Base-by-base conservation (phyloP, 2,329 filamentous ascomycete species). In the Hypoxylon sp. region DNA sequence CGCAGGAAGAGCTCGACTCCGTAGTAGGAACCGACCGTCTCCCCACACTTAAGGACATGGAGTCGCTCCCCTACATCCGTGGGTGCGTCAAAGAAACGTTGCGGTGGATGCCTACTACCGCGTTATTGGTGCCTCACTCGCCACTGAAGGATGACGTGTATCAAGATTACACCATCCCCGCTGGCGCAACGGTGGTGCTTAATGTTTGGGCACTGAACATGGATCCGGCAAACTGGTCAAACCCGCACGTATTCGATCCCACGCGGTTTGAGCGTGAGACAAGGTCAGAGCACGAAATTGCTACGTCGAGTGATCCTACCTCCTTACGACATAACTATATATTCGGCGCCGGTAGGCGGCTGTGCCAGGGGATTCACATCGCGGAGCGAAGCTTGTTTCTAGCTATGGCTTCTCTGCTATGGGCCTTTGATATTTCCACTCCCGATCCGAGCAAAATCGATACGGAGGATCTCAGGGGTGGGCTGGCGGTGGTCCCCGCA, bases 351-450 rank as follows among this genome's bases (percentile, higher is more conserved):
- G 70, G 72, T 0, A 56, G 72, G 24, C 68, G 72, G 1, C 81
- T 88, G 31, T 90, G 87, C 72, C 86, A 83, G 0, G 87, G 52
- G 0, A 71, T 56, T 37, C 71, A 71, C 35, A 65, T 76, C 4
- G 70, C 66, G n/a, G 76, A 77, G 29, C 37, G 70, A 9, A 77
- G 72, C 58, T 67, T 81, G 8, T 57, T 70, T 19, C 73, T 77
- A 14, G 70, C 79, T 35, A 76, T 81, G 26, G 76, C 83, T 1
- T 77, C 82, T 1, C 78, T 85, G n/a, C 70, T 85, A 24, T 86
- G 83, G 82, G 81, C 80, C 0, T 85, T 82, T 60, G 67, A 82
- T 29, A 76, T 83, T 42, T 39, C 39, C 37, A 50, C 55, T 26
- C 55, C 55, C 11, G 55, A 58, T 48, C 42, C 22, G 19, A 48